These are phyloP conservation scores for Hippophae rhamnoides DNA, from an alignment of 306 rosid genomes.

Conservation along the genomic window DNA sequence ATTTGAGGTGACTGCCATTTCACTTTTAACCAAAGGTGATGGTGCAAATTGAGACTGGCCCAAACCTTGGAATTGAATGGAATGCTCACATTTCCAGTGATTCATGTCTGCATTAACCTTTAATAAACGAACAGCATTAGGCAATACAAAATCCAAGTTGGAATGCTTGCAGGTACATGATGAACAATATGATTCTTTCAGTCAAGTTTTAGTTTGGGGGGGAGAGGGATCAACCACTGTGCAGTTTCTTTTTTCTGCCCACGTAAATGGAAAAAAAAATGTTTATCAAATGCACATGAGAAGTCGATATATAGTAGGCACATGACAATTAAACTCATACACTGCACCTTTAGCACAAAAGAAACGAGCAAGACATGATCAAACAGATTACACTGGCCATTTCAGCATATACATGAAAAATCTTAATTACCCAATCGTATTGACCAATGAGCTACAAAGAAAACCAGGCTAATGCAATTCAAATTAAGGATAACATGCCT, in stretches of 20 bases:
- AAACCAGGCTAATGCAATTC: background rate
- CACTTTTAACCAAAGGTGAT: constrained; percentile 47
- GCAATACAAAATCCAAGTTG: constrained; percentile 20
- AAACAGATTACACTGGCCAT: background rate
- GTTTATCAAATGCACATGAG: background rate
- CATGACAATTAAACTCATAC: constrained; percentile 11
- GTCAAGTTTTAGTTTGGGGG: no score
- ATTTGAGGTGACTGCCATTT: constrained; percentile 45
- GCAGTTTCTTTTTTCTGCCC: background rate
- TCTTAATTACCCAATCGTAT: background rate
- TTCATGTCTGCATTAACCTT: constrained; percentile 69
- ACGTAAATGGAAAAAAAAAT: background rate
- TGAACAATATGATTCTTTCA: background rate
- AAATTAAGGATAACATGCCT: constrained; percentile 9
- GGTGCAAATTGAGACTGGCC: constrained; percentile 39
- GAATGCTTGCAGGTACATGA: background rate
- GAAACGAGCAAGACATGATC: constrained; percentile 3
- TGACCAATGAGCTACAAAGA: background rate
- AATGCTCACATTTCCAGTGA: constrained; percentile 37
- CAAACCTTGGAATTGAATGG: constrained; percentile 46
- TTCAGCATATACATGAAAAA: background rate
- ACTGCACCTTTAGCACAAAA: constrained; percentile 3
- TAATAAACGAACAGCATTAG: constrained; percentile 37
- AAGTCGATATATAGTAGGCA: constrained; percentile 13
- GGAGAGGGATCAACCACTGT: background rate